Base-by-base conservation (phyloP, 768 basidiomycete genomes). In the Mycena galopus region DNA sequence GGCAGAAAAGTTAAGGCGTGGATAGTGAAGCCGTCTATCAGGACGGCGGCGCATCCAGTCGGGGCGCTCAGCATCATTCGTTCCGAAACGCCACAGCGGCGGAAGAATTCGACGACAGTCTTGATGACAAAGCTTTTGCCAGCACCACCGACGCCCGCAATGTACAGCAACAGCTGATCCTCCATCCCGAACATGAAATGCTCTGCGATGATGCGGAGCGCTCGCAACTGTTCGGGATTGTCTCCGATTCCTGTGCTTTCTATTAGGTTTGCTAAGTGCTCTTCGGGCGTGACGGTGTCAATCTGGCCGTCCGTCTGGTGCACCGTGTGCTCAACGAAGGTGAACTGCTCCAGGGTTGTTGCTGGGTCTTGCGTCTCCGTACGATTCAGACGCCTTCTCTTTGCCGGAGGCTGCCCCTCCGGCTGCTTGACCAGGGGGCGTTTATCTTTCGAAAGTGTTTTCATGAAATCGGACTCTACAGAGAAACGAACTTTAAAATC, bases 181-280 rank as follows among this genome's bases (percentile, higher is more conserved):
- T 67, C 65, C 39, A 50, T 44, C 11, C 56, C 56, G 11, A 47
- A 58, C 14, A 67, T 67, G 14, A 67, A 67, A 21, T 67, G 65
- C 17, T 67, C 65, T 2, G 56, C 56, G 7, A 67, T 50, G 0
- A 67, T 67, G 1, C 56, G 56, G 25, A 67, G 0, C 19, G 65
- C 65, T 8, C 65, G n/a, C 37, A 11, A 1, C 23, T 65, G 65
- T 11, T 65, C 51, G 0, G 3, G 2, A 23, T 65, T 65, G 12
- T n/a, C 55, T 1, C 17, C 37, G 21, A 44, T 27, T 6, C 8
- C 16, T 1, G 12, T 29, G 3, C 3, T 17, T 2, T 25, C 27
- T 0, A 55, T 17, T 11, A 42, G 4, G 17, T 42, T 16, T 16
- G 9, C 42, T 9, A 42, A 17, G 17, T 42, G 25, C 17, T 14